Evolutionary conservation across 495 filamentous ascomycete species (phyloP).

Genomic region (Aspergillus sclerotioniger): DNA sequence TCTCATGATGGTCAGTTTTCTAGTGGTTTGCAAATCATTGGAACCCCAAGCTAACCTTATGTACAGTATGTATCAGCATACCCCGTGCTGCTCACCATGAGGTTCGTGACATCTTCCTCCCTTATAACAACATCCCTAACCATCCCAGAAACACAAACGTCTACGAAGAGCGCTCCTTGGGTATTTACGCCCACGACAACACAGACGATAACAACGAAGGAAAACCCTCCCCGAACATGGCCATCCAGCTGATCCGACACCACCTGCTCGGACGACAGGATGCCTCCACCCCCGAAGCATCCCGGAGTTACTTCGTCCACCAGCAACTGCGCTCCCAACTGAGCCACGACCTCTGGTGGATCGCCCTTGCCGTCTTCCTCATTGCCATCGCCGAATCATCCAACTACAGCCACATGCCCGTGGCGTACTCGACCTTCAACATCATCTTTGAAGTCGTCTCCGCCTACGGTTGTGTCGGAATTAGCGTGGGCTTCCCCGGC

Average conservation of each 20-base stretch:
- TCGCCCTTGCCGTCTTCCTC: conserved; percentile 68
- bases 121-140: neutral
- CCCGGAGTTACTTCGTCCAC: conserved; percentile 56
- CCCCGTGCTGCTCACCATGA: conserved; percentile 58
- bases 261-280: conserved; percentile 30
- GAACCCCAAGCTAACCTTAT: conserved; percentile 2
- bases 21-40: neutral
- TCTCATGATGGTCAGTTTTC: conserved; percentile 70
- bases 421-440: conserved; percentile 76
- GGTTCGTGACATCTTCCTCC: conserved; percentile 22
- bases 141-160: conserved; percentile 64
- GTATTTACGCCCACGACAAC: conserved; percentile 56
- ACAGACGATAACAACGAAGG: conserved; percentile 16
- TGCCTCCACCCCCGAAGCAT: conserved; percentile 25
- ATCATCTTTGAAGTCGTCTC: conserved; percentile 82
- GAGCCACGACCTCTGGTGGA: conserved; percentile 85
- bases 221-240: conserved; percentile 16
- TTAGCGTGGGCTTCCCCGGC: conserved; percentile 68
- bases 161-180: conserved; percentile 72
- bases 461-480: conserved; percentile 83
- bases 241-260: conserved; percentile 27
- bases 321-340: conserved; percentile 75
- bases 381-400: conserved; percentile 72
- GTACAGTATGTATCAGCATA: conserved; percentile 61
- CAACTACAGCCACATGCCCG: conserved; percentile 63